A percentile compares a stretch with the other conserved stretches of the same genome.
Evolutionary conservation across 1,139 yeast genomes (phyloP).

Genomic region (Insectozyma bohioensis): DNA sequence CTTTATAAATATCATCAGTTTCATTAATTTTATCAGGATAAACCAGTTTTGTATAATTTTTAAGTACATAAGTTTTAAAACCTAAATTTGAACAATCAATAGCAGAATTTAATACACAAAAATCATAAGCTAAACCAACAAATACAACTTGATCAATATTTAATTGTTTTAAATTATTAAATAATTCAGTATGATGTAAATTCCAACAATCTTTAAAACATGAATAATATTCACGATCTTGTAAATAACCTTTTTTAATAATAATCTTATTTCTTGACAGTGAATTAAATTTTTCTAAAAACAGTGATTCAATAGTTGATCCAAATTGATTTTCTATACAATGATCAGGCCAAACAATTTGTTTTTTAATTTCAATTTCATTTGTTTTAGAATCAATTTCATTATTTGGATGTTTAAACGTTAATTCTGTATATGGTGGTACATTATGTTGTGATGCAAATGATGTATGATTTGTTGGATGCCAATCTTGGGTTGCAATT

Average conservation of each 20-base stretch:
- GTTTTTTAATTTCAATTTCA: conserved; percentile 27
- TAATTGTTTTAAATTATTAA: conserved; percentile 39
- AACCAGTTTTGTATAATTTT: conserved; percentile 46
- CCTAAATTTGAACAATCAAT: conserved; percentile 64
- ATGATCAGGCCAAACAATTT: conserved; percentile 87
- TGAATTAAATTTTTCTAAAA: conserved; percentile 24
- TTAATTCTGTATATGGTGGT: conserved; percentile 51
- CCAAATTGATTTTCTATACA: conserved; percentile 76
- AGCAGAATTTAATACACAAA: conserved; percentile 78
- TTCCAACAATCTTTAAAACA: conserved; percentile 84
- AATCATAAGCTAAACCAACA: conserved; percentile 86
- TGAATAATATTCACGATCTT: conserved; percentile 84
- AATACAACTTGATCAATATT: conserved; percentile 62
- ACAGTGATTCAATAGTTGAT: conserved; percentile 56
- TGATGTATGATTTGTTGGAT: conserved; percentile 73
- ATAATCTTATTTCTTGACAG: conserved; percentile 31
- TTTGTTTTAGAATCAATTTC: conserved; percentile 28
- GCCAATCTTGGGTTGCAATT: conserved; percentile 87
- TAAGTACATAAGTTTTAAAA: conserved; percentile 60
- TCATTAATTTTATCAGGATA: conserved; percentile 28
- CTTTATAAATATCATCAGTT: conserved; percentile 28
- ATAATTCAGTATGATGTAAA: conserved; percentile 66
- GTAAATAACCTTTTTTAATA: conserved; percentile 68
- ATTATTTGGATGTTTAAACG: conserved; percentile 53
- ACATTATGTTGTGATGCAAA: conserved; percentile 71